Evolutionary conservation across 1,139 yeast genomes (phyloP).

Genomic region (Geotrichum fermentans): DNA sequence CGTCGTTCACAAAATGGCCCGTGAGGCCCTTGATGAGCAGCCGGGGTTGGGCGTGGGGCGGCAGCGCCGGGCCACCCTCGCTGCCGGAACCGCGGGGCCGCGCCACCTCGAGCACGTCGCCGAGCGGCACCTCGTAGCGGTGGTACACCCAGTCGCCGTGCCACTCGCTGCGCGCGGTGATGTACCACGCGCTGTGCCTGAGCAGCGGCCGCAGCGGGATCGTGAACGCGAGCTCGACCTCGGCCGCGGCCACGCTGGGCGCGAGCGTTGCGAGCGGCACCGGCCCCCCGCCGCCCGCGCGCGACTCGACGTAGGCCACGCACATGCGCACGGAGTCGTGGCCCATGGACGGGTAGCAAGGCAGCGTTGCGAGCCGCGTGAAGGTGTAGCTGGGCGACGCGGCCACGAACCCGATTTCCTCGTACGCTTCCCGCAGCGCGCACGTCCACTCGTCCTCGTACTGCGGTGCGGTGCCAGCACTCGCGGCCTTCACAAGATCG

Average conservation of each 20-base stretch:
- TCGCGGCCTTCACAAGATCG: constrained; percentile 39
- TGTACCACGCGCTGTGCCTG: constrained; percentile 14
- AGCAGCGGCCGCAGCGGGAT: constrained; percentile 25
- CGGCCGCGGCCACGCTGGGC: constrained; percentile 25
- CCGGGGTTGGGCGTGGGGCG: no score
- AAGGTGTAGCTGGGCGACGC: constrained; percentile 33
- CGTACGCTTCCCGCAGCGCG: constrained; percentile 73
- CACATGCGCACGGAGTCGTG: constrained; percentile 75
- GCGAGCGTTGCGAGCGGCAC: constrained; percentile 23
- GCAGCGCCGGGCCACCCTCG: constrained; percentile 3
- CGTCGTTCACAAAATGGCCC: constrained; percentile 34
- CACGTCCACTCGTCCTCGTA: constrained; percentile 66
- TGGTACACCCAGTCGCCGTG: constrained; percentile 19
- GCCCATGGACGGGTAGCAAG: constrained; percentile 70
- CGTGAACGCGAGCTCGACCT: constrained; percentile 30
- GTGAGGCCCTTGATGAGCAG: constrained; percentile 31
- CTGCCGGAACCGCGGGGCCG: background rate
- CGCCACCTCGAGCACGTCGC: background rate
- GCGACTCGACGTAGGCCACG: constrained; percentile 53
- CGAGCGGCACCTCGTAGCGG: constrained; percentile 10
- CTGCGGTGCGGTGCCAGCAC: constrained; percentile 27
- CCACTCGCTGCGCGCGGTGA: constrained; percentile 4
- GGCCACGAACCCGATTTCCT: constrained; percentile 68
- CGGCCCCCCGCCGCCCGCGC: constrained; percentile 5
- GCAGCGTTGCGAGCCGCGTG: constrained; percentile 53